Conservation (phyloP, 345 rosid genomes). For the Syzygium jambos region DNA sequence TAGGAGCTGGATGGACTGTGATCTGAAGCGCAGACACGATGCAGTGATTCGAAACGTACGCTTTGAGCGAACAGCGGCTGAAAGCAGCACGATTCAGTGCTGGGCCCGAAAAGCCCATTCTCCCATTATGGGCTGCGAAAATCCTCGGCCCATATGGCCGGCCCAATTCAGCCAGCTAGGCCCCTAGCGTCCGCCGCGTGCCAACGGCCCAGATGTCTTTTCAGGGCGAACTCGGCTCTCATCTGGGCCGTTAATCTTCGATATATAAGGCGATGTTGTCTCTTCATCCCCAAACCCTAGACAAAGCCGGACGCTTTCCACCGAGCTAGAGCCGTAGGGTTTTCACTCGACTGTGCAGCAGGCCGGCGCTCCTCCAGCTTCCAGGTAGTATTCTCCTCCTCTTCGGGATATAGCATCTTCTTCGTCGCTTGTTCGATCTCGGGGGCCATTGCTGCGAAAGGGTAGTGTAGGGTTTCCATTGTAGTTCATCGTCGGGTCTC, state of each 20-base stretch:
- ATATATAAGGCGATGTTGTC: not conserved
- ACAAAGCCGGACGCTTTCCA: not conserved
- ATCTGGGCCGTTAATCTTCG: not conserved
- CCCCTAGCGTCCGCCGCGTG: not conserved
- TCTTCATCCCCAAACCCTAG: not conserved
- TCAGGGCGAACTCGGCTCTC: not conserved
- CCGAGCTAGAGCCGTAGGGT: not conserved
- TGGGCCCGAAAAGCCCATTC: not conserved
- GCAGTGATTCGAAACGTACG: no score
- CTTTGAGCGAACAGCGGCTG: no score
- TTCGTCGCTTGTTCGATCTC: not conserved
- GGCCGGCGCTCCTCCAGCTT: not conserved
- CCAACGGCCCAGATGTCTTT: not conserved
- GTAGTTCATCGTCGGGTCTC: not conserved
- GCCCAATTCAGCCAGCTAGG: not conserved
- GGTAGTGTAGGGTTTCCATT: not conserved
- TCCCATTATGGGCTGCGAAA: not conserved
- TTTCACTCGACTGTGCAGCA: not conserved
- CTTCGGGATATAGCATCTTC: not conserved
- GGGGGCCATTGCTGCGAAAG: not conserved
- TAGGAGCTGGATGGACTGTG: no score
- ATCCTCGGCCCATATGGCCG: not conserved
- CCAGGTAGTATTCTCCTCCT: not conserved
- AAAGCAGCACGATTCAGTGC: not conserved
- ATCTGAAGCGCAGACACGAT: no score